Evolutionary conservation across 2,329 filamentous ascomycete genomes (phyloP), one percentile per base, ranked within the genome.

Genomic region (Cladosporium sp.): DNA sequence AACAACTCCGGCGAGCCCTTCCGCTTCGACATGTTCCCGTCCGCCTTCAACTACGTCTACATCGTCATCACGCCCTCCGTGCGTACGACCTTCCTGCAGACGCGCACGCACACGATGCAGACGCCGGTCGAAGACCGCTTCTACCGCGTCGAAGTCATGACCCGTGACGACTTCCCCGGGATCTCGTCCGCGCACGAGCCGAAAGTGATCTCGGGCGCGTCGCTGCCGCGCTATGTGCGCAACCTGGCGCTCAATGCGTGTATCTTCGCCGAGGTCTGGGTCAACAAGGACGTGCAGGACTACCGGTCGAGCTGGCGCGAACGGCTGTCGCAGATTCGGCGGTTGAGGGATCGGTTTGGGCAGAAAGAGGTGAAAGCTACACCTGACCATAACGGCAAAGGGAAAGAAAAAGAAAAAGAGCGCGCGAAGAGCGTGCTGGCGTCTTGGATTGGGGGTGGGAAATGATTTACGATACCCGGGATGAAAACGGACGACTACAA

Each of bases 41-140:
- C 90, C 0, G 87, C 92, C 53, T 95, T 98, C 76, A 97, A 96
- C 66, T 95, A 88, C 65, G 90, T 98, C 66, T 90, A 96, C 67
- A 97, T 98, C 63, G 86, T 97, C 61, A 92, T 98, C 64, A 89
- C 88, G 2, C 93, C 93, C 0, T 87, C 91, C 56, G 91, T 89
- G 4, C 80, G 85, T 38, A 83, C 84, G 2, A 86, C 85, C 2
- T 92, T 91, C 64, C 78, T 89, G 35, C 83, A 86, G 45, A 81
- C 79, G 5, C 74, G 83, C 72, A 54, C 76, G 70, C 68, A 71
- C 11, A 66, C 68, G 13, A 70, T 69, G 22, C 65, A 68, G 55
- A 68, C 66, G 19, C 44, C 52, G 4, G 45, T 43, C 10, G 46
- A 32, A 16, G 68, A 73, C 14, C 71, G 74, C 2, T 97, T 92